Conservation (phyloP, 306 rosid genomes). For the Nissolia schottii region DNA sequence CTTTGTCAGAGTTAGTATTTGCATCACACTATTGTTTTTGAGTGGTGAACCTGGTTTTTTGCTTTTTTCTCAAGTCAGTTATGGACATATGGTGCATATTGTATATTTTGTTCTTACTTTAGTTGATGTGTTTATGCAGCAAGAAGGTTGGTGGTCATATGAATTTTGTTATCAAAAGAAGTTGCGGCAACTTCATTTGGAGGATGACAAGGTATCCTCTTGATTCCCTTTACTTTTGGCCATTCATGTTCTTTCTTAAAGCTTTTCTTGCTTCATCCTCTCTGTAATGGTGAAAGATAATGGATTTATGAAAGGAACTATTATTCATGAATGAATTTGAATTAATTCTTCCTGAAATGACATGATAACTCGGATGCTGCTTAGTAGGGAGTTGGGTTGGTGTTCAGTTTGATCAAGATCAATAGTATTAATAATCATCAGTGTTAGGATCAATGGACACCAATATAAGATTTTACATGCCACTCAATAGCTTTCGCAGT, state of each 20-base stretch:
- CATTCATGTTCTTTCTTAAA: background rate
- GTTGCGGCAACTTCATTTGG: slow-evolving; percentile 81
- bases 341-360: background rate
- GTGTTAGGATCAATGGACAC: too few relatives aligned
- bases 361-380: background rate
- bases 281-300: background rate
- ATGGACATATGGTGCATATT: background rate
- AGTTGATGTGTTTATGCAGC: slow-evolving; percentile 52
- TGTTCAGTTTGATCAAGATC: background rate
- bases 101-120: slow-evolving; percentile 16
- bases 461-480: too few relatives aligned
- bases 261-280: slow-evolving; percentile 7
- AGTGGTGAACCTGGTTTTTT: background rate
- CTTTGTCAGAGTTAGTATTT: slow-evolving; percentile 63
- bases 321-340: background rate
- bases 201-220: slow-evolving; percentile 67
- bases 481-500: too few relatives aligned
- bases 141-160: slow-evolving; percentile 99
- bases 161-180: slow-evolving; percentile 86
- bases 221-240: slow-evolving; percentile 17
- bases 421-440: background rate
- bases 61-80: background rate
- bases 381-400: background rate
- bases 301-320: background rate
- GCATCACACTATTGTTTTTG: slow-evolving; percentile 5